Percentiles rank a stretch among this genome's conserved stretches.
Evolutionary conservation across 2,329 filamentous ascomycete species (phyloP).

Genomic region (Phaeosphaeria sp.): DNA sequence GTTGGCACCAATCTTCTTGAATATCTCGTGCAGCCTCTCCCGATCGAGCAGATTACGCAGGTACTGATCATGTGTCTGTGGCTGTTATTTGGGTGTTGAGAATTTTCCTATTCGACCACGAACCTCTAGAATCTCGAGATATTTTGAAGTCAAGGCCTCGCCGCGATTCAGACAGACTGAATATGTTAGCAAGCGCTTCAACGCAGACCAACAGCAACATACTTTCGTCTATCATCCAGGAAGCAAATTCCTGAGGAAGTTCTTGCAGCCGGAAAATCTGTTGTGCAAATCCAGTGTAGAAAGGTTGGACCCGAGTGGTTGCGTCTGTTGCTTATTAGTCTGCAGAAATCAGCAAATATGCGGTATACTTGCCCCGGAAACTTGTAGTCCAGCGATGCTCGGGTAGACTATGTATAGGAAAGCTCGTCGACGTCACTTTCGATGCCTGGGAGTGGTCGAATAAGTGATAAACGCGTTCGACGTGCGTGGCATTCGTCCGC

Average conservation of each 20-base stretch:
- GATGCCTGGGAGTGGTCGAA: constrained; percentile 42
- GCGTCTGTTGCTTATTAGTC: constrained; percentile 21
- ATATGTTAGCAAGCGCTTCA: constrained; percentile 15
- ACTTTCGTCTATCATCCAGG: constrained; percentile 54
- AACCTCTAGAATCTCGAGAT: constrained; percentile 40
- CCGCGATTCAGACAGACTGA: constrained; percentile 39
- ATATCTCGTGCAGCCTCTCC: constrained; percentile 58
- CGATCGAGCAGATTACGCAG: constrained; percentile 49
- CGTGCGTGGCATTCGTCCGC: constrained; percentile 65
- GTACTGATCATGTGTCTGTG: constrained; percentile 26
- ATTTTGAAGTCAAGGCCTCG: constrained; percentile 46
- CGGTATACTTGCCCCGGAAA: constrained; percentile 34
- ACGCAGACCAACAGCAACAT: background rate
- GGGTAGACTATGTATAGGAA: constrained; percentile 31
- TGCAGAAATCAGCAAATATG: background rate
- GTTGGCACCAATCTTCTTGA: constrained; percentile 64
- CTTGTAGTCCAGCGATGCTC: constrained; percentile 40
- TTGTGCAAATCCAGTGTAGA: constrained; percentile 51
- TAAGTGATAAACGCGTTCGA: constrained; percentile 64
- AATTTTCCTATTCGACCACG: background rate
- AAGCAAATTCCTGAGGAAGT: constrained; percentile 48
- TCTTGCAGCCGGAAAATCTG: constrained; percentile 46
- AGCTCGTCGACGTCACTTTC: background rate
- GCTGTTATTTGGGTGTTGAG: constrained; percentile 7
- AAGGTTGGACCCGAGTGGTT: constrained; percentile 47